Base-by-base conservation (phyloP, 768 basidiomycete genomes). In the Leccinum obscurum region DNA sequence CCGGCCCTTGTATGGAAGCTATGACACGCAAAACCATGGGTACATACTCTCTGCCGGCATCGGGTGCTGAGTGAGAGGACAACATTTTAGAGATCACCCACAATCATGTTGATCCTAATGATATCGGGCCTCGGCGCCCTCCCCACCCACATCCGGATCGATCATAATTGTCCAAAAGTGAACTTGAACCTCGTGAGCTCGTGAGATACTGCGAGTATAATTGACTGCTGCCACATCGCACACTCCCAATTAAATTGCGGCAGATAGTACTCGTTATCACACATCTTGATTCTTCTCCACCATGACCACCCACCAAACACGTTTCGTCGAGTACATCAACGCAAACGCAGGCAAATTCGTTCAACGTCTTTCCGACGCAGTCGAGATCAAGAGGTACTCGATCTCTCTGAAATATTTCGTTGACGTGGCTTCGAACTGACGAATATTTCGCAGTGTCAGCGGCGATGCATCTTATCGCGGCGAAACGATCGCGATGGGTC, bases 401-500 rank as follows among this genome's bases (percentile, higher is more conserved):
- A 50, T 10, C n/a, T 58, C 52, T 20, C 30, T 34, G 41, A 26
- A 6, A 49, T 24, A 34, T 63, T 64, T 52, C 30, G 11, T 22
- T 22, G 48, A 53, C 11, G 28, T 30, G 24, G 17, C 63, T 28
- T 32, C 34, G 30, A 34, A 54, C 30, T 46, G 13, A 28, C 26
- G 3, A 2, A 30, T 30, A 1, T 20, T 54, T 11, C 34, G 48
- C 69, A 89, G 90, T 67, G 78, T 93, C 63, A 87, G 86, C 60
- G 84, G 88, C 20, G 91, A 93, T 75, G 83, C 84, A 15, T 74
- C 80, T 5, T 86, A 83, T 69, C 86, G 95, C 46, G 73, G 81
- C 51, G 88, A 93, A 72, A 93, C 95, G 62, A 78, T 91, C 69
- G 81, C 78, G 64, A 99, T 99, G 97, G 89, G 87, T 0, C 77